Evolutionary conservation across 495 filamentous ascomycete species (phyloP).

Genomic region (Mytilinidion resinicola): DNA sequence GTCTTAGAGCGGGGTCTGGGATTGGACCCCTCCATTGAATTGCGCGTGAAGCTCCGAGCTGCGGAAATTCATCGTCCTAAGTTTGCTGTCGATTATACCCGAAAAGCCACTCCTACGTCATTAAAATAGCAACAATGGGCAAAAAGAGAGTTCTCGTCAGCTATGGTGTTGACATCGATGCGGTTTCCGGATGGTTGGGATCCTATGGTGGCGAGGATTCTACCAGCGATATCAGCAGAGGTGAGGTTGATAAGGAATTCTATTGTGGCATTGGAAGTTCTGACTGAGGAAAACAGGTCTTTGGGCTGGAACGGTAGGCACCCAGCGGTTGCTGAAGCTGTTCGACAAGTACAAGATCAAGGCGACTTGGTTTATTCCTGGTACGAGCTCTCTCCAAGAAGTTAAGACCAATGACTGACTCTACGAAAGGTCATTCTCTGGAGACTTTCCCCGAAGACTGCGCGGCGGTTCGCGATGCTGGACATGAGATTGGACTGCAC

Average conservation of each 20-base stretch:
- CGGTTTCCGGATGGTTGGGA: slow-evolving; percentile 66
- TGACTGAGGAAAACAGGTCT: slow-evolving; percentile 45
- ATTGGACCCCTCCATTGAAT: neutral
- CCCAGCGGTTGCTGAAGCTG: slow-evolving; percentile 63
- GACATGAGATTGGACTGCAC: slow-evolving; percentile 61
- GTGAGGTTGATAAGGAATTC: slow-evolving; percentile 29
- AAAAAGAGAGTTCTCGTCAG: slow-evolving; percentile 55
- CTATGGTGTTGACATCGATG: slow-evolving; percentile 59
- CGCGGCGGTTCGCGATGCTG: slow-evolving; percentile 63
- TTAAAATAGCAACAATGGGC: slow-evolving; percentile 39
- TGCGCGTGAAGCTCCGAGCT: slow-evolving; percentile 1
- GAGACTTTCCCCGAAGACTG: slow-evolving; percentile 76
- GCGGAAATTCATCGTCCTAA: no score
- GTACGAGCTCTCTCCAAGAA: neutral
- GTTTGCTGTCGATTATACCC: neutral
- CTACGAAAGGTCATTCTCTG: slow-evolving; percentile 55
- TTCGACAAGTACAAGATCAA: slow-evolving; percentile 78
- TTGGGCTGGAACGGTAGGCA: slow-evolving; percentile 68
- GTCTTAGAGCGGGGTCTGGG: slow-evolving; percentile 13
- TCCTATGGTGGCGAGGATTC: slow-evolving; percentile 68
- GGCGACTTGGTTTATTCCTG: slow-evolving; percentile 74
- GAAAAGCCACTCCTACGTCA: neutral
- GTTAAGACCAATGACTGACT: neutral
- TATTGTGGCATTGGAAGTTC: neutral
- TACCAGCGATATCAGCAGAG: slow-evolving; percentile 60